Percentiles rank a stretch among this genome's conserved stretches.
Conservation (phyloP, 805 yeast species). For the Metschnikowia noctiluminum region DNA sequence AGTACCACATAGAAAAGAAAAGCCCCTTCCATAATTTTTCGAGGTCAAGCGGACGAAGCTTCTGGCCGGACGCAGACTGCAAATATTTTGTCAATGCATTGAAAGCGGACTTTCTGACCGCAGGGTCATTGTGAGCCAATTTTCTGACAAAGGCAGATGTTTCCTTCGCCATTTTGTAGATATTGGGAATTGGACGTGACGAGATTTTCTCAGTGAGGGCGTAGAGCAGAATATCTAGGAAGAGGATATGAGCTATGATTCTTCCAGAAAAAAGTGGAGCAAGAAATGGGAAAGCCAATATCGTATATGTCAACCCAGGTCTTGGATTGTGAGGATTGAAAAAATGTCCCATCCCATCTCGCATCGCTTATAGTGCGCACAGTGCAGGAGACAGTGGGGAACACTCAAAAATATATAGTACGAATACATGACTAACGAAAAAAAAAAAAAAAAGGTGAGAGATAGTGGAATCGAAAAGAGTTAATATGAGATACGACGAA, state of each 20-base stretch:
- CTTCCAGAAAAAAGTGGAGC: no score
- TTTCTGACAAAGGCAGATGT: constrained; percentile 67
- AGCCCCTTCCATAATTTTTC: constrained; percentile 96
- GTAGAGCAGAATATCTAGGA: no score
- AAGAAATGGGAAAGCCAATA: no score
- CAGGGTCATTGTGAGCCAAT: constrained; percentile 78
- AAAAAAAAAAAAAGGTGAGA: no score
- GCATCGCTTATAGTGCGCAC: neutral
- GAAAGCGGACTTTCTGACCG: constrained; percentile 70
- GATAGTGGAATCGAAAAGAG: no score
- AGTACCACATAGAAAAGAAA: constrained; percentile 93
- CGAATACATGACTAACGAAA: no score
- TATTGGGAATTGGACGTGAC: no score
- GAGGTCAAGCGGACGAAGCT: constrained; percentile 51
- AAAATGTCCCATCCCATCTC: neutral
- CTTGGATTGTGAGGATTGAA: neutral
- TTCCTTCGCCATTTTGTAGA: constrained; percentile 18
- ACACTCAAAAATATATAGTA: no score
- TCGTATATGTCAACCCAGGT: no score
- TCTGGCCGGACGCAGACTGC: constrained; percentile 33
- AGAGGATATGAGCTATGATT: no score
- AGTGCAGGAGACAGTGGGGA: neutral
- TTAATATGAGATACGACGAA: no score
- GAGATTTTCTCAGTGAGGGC: no score
- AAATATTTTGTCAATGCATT: constrained; percentile 60